Conservation (phyloP, 1,139 yeast genomes). For the Debaryomyces subglobosus region DNA sequence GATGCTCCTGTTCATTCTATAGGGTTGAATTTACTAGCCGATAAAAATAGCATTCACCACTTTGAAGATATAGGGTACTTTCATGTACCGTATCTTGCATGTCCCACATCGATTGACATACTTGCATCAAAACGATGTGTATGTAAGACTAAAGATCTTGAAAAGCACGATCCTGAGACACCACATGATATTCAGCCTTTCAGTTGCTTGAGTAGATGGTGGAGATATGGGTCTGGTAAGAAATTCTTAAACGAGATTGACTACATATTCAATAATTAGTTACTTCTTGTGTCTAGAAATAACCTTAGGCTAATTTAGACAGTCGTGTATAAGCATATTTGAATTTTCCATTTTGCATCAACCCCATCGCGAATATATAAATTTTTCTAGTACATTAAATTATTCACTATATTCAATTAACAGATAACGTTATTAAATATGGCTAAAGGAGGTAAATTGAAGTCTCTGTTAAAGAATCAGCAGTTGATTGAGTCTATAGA, state of each 20-base stretch:
- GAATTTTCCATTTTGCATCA: slow-evolving; percentile 6
- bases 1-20: slow-evolving; percentile 96
- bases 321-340: slow-evolving; percentile 6
- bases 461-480: slow-evolving; percentile 39
- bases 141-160: slow-evolving; percentile 49
- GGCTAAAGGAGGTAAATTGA: slow-evolving; percentile 38
- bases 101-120: slow-evolving; percentile 64
- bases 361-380: slow-evolving; percentile 14
- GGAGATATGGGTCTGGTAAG: slow-evolving; percentile 71
- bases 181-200: slow-evolving; percentile 61
- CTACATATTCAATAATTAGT: slow-evolving; percentile 15
- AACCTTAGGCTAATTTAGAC: background rate
- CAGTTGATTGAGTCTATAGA: slow-evolving; percentile 30
- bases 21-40: slow-evolving; percentile 68
- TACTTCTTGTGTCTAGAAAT: background rate
- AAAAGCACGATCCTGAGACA: slow-evolving; percentile 37
- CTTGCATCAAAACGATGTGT: slow-evolving; percentile 67
- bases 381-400: slow-evolving; percentile 11
- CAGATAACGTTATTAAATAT: slow-evolving; percentile 17
- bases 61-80: slow-evolving; percentile 89
- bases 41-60: slow-evolving; percentile 73
- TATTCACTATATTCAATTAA: background rate
- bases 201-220: slow-evolving; percentile 86
- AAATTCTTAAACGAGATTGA: slow-evolving; percentile 45
- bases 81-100: slow-evolving; percentile 81